Conservation (phyloP, 2,329 filamentous ascomycete genomes). For the Fusarium verrucosum region DNA sequence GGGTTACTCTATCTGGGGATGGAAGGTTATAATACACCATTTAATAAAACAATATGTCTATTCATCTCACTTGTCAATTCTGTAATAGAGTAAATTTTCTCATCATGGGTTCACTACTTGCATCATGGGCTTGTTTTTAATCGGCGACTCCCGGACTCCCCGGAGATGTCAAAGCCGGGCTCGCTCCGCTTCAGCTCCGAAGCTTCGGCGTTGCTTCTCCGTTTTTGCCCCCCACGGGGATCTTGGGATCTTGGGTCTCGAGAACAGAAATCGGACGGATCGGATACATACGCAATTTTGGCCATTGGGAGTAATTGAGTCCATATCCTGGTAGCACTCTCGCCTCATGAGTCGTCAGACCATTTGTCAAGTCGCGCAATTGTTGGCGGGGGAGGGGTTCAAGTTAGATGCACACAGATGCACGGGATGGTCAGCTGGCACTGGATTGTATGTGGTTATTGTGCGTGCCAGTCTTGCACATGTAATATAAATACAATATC, state of each 20-base stretch:
- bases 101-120: constrained; percentile 1
- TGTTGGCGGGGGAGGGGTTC: constrained; percentile 12
- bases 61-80: neutral
- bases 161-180: constrained; percentile 22
- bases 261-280: constrained; percentile 9
- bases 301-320: neutral
- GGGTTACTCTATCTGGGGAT: constrained; percentile 5
- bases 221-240: constrained; percentile 1
- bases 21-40: neutral
- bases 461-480: constrained; percentile 8
- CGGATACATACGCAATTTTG: neutral
- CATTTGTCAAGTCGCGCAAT: constrained; percentile 36
- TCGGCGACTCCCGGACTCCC: constrained; percentile 24
- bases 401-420: constrained; percentile 5
- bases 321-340: neutral
- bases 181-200: constrained; percentile 38
- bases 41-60: neutral
- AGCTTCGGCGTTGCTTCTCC: constrained; percentile 30
- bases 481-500: constrained; percentile 40
- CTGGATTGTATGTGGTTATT: constrained; percentile 8
- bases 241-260: neutral
- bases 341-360: constrained; percentile 29
- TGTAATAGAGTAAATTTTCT: neutral
- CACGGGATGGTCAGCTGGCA: constrained; percentile 22
- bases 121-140: constrained; percentile 3